These are phyloP conservation scores for Aureobasidium zeae DNA, from an alignment of 2,329 filamentous ascomycete species.

Conservation along the genomic window DNA sequence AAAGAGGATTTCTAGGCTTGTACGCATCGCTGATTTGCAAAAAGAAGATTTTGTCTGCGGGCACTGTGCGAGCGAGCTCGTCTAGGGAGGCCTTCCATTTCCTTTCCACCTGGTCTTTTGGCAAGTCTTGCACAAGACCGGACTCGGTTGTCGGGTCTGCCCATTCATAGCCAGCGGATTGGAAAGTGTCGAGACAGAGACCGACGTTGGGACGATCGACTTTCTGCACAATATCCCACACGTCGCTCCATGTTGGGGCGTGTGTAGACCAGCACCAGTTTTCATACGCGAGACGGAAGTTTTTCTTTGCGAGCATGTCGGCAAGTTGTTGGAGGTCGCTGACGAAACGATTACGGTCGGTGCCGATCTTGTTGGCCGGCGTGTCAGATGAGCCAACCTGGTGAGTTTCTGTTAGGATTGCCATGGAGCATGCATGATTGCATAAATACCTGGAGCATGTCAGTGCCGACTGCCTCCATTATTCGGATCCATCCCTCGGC, in stretches of 20 bases:
- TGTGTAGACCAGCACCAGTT: conserved; percentile 76
- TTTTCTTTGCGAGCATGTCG: conserved; percentile 49
- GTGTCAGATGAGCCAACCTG: conserved; percentile 57
- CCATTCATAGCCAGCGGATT: conserved; percentile 63
- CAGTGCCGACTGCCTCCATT: conserved; percentile 60
- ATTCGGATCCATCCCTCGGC: conserved; percentile 60
- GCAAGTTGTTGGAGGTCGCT: conserved; percentile 55
- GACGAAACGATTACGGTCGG: conserved; percentile 44
- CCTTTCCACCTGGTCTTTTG: conserved; percentile 15
- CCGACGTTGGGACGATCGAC: conserved; percentile 59
- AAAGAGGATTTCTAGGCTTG: conserved; percentile 48
- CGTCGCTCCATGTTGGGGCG: conserved; percentile 57
- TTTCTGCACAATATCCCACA: conserved; percentile 57
- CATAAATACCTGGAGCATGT: conserved; percentile 62
- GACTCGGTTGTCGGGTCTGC: conserved; percentile 58
- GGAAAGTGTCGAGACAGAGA: conserved; percentile 70
- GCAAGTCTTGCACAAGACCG: conserved; percentile 47
- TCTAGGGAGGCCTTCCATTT: conserved; percentile 46
- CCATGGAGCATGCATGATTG: no score
- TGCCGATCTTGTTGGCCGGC: conserved; percentile 43
- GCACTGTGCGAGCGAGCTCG: conserved; percentile 49
- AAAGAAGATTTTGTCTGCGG: conserved; percentile 62
- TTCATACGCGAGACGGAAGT: conserved; percentile 61
- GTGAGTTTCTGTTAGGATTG: background rate
- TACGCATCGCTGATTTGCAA: conserved; percentile 71